These are phyloP conservation scores for Neonectria punicea DNA, from an alignment of 2,329 filamentous ascomycete species.

Conservation along the genomic window DNA sequence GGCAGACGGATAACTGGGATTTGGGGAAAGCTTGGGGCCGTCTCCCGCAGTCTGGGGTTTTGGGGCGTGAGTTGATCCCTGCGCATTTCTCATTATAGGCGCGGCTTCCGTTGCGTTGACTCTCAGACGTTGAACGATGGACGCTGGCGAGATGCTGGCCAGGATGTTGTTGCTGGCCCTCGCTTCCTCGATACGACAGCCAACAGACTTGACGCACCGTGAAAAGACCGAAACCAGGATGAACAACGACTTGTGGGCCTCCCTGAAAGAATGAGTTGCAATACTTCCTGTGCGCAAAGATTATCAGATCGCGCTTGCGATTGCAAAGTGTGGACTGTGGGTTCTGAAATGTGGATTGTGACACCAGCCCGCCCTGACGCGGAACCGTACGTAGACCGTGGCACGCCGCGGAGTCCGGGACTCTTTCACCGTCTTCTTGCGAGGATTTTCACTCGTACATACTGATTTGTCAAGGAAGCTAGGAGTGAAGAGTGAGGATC, in stretches of 20 bases:
- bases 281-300: background rate
- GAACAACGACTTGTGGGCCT: constrained; percentile 3
- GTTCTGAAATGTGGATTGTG: background rate
- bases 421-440: constrained; percentile 8
- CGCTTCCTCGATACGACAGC: background rate
- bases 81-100: constrained; percentile 16
- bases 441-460: background rate
- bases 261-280: background rate
- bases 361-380: background rate
- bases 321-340: background rate
- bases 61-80: constrained; percentile 20
- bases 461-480: constrained; percentile 17
- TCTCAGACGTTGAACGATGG: background rate
- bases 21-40: constrained; percentile 19
- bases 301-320: constrained; percentile 1
- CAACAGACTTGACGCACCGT: constrained; percentile 5
- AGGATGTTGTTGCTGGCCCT: background rate
- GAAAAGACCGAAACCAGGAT: constrained; percentile 1
- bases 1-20: constrained; percentile 21
- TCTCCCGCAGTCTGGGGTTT: constrained; percentile 23
- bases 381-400: background rate
- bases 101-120: constrained; percentile 19
- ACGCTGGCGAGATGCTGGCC: background rate
- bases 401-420: background rate
- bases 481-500: constrained; percentile 1